These are phyloP conservation scores for Alloteropsis semialata DNA, from an alignment of 176 grass and related monocot genomes.

Conservation along the genomic window DNA sequence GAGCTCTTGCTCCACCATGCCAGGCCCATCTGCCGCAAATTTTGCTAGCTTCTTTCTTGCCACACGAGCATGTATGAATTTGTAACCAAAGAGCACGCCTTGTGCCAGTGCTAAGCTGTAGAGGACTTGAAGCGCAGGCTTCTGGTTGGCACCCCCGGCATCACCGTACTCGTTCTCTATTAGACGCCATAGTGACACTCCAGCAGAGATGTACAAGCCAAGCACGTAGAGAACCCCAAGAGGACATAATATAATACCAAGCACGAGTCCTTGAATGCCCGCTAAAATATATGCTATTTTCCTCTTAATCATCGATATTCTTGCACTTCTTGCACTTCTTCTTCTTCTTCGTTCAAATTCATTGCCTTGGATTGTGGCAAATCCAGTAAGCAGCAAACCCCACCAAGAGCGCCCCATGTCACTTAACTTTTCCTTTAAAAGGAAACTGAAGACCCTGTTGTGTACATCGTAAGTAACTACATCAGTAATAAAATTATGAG, in stretches of 20 bases:
- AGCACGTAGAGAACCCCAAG: neutral
- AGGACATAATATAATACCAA: neutral
- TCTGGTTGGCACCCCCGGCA: neutral
- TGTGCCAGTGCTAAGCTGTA: neutral
- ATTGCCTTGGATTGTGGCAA: neutral
- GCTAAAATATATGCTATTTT: neutral
- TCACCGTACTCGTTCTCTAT: neutral
- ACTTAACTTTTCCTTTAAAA: neutral
- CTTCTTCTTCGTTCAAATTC: neutral
- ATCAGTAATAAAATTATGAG: no score
- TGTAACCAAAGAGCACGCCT: neutral
- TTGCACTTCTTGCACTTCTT: no score
- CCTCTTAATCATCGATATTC: no score
- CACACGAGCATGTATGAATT: neutral
- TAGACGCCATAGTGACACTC: neutral
- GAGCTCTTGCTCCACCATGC: neutral
- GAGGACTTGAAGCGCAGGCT: neutral
- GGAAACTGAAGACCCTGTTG: neutral
- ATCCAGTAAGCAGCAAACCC: neutral
- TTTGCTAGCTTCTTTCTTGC: neutral
- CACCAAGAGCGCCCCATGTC: neutral
- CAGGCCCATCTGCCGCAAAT: neutral
- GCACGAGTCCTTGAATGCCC: neutral
- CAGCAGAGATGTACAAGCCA: neutral
- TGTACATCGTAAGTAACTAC: neutral